Conservation (phyloP, 176 grass and related monocot species). For the Poa annua region DNA sequence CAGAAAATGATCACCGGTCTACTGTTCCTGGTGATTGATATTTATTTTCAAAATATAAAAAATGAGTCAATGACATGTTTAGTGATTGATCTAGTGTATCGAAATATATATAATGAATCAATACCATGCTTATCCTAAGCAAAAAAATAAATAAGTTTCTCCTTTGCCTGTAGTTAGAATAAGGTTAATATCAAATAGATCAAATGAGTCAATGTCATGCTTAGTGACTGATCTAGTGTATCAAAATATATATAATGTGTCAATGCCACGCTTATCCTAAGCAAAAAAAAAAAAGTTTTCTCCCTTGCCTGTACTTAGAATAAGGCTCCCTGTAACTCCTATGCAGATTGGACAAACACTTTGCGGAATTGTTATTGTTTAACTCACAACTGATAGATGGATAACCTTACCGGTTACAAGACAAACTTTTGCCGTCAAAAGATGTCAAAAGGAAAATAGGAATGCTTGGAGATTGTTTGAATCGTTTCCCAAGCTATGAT, state of each 20-base stretch:
- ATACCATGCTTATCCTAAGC: not conserved
- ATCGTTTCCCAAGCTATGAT: not conserved
- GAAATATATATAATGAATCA: not conserved
- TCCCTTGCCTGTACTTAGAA: not conserved
- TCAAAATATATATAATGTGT: constrained; percentile 7
- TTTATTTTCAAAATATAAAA: not conserved
- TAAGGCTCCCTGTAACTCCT: not conserved
- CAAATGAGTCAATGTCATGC: not conserved
- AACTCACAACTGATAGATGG: not conserved
- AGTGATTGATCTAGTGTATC: not conserved
- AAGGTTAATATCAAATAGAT: no score
- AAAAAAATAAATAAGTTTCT: no score
- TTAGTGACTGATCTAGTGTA: not conserved
- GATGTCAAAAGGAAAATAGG: not conserved
- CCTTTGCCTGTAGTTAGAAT: not conserved
- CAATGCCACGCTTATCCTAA: not conserved
- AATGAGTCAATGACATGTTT: no score
- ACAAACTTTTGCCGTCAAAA: constrained; percentile 8
- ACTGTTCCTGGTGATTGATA: not conserved
- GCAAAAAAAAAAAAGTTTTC: not conserved
- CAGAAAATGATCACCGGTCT: constrained; percentile 5
- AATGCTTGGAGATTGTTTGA: not conserved
- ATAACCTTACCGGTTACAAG: not conserved
- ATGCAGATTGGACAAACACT: constrained; percentile 14
- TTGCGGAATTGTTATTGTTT: not conserved